Percentiles rank a stretch among this genome's conserved stretches.
Evolutionary conservation across 441 rosid genomes (phyloP).

Genomic region (Corymbia citriodora): DNA sequence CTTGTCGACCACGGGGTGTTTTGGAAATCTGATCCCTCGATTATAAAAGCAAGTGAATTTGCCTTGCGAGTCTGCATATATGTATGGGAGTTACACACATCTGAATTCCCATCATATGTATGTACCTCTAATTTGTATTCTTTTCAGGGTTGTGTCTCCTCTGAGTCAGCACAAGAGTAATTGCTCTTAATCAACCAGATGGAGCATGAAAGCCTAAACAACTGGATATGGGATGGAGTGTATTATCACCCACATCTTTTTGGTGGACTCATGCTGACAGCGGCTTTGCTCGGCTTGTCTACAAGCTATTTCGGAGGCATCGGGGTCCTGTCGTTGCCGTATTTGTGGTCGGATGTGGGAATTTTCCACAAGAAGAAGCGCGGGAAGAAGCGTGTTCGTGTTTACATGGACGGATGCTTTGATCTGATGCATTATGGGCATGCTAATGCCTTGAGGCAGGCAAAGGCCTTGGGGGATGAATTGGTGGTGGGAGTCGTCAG

Average conservation of each 20-base stretch:
- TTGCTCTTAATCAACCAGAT: neutral
- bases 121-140: neutral
- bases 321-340: constrained; percentile 35
- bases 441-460: constrained; percentile 90
- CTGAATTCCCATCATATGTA: neutral
- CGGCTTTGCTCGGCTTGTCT: constrained; percentile 57
- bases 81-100: neutral
- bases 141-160: constrained; percentile 28
- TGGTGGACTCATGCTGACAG: constrained; percentile 61
- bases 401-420: constrained; percentile 98
- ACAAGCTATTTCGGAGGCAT: constrained; percentile 58
- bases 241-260: constrained; percentile 53
- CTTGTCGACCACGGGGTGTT: neutral
- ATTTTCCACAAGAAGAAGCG: constrained; percentile 31
- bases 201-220: constrained; percentile 40
- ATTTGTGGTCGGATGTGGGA: constrained; percentile 33
- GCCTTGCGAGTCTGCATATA: neutral
- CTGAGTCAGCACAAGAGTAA: neutral
- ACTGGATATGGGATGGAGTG: constrained; percentile 65
- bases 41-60: neutral
- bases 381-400: constrained; percentile 62
- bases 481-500: constrained; percentile 90
- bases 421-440: constrained; percentile 99
- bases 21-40: neutral
- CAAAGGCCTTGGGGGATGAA: constrained; percentile 84